A percentile compares a stretch with the other conserved stretches of the same genome.
phyloP scores from a whole-genome alignment of 768 basidiomycete genomes.

The Terana coerulea region DNA sequence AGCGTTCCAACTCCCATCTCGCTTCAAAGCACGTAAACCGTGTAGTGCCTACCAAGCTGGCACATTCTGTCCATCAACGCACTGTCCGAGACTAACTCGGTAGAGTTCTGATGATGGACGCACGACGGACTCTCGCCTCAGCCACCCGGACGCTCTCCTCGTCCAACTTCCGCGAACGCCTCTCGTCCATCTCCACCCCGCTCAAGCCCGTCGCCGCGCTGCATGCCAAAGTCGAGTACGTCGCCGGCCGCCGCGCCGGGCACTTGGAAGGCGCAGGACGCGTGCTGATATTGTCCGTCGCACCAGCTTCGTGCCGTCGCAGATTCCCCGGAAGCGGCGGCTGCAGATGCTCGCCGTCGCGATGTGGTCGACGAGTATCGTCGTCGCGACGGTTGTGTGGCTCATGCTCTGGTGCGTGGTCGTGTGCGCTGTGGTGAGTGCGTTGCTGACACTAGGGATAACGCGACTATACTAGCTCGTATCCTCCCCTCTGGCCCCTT shows the following conservation, averaged over 20 bases:
- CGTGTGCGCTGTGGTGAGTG: neutral
- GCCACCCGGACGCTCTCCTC: slow-evolving; percentile 56
- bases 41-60: neutral
- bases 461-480: slow-evolving; percentile 51
- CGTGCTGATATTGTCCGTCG: neutral
- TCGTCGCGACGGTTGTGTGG: slow-evolving; percentile 62
- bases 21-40: neutral
- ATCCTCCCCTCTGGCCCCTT: slow-evolving; percentile 86
- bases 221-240: slow-evolving; percentile 73
- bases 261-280: too few species aligned
- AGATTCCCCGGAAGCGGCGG: slow-evolving; percentile 80
- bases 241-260: neutral
- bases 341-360: slow-evolving; percentile 90
- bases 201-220: slow-evolving; percentile 61
- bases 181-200: slow-evolving; percentile 42
- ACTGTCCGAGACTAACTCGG: neutral
- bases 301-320: slow-evolving; percentile 76
- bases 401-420: slow-evolving; percentile 74
- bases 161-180: slow-evolving; percentile 53
- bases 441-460: neutral
- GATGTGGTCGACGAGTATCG: slow-evolving; percentile 79
- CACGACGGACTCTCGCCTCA: slow-evolving; percentile 27
- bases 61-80: slow-evolving; percentile 3
- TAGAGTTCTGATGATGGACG: slow-evolving; percentile 28
- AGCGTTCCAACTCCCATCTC: neutral